Conservation (phyloP, 768 basidiomycete genomes). For the Naganishia vaughanmartiniae region DNA sequence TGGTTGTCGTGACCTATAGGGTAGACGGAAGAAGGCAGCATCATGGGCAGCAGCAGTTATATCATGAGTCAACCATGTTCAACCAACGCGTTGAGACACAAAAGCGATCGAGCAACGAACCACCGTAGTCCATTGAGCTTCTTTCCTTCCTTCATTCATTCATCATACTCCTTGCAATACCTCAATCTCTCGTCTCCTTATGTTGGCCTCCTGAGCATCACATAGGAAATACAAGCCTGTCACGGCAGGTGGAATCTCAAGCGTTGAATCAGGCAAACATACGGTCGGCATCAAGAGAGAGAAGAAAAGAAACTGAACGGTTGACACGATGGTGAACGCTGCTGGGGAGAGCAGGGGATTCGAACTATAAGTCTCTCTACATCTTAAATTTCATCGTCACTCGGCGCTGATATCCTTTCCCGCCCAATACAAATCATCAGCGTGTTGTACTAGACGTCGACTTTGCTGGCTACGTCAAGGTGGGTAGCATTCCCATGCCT, state of each 20-base stretch:
- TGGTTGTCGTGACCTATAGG: background rate
- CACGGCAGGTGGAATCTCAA: background rate
- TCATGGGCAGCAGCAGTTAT: too few species aligned
- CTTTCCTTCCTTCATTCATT: background rate
- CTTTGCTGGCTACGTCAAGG: slow-evolving; percentile 78
- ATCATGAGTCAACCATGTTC: too few species aligned
- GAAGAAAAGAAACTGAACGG: background rate
- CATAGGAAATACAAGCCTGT: background rate
- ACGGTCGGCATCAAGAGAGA: background rate
- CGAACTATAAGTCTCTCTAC: slow-evolving; percentile 19
- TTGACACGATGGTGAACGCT: slow-evolving; percentile 19
- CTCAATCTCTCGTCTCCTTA: background rate
- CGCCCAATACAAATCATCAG: slow-evolving; percentile 71
- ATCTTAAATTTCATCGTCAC: background rate
- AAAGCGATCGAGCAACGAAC: background rate
- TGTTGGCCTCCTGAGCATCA: background rate
- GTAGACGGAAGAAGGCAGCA: too few species aligned
- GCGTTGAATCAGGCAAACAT: background rate
- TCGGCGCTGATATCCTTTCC: background rate
- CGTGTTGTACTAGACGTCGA: slow-evolving; percentile 92
- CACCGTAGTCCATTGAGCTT: too few species aligned
- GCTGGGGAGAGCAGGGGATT: slow-evolving; percentile 30
- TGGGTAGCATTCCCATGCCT: background rate
- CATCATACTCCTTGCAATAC: background rate
- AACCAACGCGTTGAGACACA: background rate